Evolutionary conservation across 345 rosid genomes (phyloP), one percentile per base, ranked within the genome.

Genomic region (Iberis pinnata): DNA sequence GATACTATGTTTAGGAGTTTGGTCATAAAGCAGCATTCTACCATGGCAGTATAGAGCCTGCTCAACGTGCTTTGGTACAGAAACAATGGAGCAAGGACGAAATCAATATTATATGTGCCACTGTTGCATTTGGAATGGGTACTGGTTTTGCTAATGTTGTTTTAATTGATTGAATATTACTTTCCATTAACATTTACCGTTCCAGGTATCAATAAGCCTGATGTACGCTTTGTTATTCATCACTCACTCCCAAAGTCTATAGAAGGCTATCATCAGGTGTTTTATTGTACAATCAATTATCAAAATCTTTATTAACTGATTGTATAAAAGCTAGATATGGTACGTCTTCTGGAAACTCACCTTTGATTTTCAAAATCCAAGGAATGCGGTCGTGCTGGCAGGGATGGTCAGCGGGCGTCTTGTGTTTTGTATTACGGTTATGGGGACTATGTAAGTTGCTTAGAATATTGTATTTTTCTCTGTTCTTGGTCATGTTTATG

Each of bases 61-160:
- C 76, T 19, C 78, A 83, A 41, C 89, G 98, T 24, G 57, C 96
- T 56, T 77, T 56, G 47, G 64, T 85, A 58, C 98, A 92, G 72
- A 83, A 67, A 74, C 98, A 88, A 73, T 92, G 98, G 98, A 92
- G 98, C 88, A 88, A 88, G 77, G 96, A 92, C 61, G 96, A 92
- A 78, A 62, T 92, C 59, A 92, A 88, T 64, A 82, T 92, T 58
- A 92, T 92, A 56, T 92, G 96, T 72, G 98, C 98, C 25, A 92
- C 98, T 18, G 89, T 92, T 39, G 98, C 96, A 50, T 92, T 92
- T 73, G 98, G 98, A 71, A 92, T 92, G 98, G 98, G 98, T 90
- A 88, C 44, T 53, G 59, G 52, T 49, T 24, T 37, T 69, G 33
- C 65, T 43, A 16, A 53, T 54, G 36, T 13, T 68, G 56, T 36